phyloP scores from a whole-genome alignment of 257 asterid genomes.

The Fraxinus anomala region DNA sequence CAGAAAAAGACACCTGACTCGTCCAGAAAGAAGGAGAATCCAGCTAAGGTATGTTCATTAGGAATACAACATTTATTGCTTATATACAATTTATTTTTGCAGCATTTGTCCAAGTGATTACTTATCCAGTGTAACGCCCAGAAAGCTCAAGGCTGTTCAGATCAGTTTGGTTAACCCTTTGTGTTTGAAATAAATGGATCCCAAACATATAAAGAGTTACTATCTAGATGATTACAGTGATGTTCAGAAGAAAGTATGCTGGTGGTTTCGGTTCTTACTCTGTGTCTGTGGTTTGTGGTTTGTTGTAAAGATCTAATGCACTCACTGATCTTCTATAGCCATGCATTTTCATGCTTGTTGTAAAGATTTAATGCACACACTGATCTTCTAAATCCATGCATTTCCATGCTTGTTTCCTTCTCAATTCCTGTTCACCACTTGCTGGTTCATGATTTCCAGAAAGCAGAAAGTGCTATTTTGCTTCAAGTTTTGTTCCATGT shows the following conservation, averaged over 20 bases:
- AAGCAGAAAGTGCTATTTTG: neutral
- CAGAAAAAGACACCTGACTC: slow-evolving; percentile 53
- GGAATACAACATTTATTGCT: slow-evolving; percentile 20
- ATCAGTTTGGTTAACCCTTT: neutral
- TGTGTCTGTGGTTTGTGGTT: neutral
- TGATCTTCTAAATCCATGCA: neutral
- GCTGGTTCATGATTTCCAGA: neutral
- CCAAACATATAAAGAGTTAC: neutral
- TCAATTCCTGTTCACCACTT: neutral
- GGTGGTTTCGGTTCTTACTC: neutral
- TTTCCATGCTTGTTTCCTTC: neutral
- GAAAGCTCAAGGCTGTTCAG: neutral
- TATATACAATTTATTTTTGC: slow-evolving; percentile 2
- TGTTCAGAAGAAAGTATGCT: too few species aligned
- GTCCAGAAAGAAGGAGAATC: slow-evolving; percentile 46
- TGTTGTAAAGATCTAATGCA: neutral
- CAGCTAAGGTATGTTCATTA: slow-evolving; percentile 46
- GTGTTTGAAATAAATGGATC: neutral
- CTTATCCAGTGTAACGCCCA: neutral
- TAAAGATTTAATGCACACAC: too few species aligned
- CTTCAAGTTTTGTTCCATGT: neutral
- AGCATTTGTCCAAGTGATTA: neutral
- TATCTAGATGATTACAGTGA: too few species aligned
- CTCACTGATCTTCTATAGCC: neutral
- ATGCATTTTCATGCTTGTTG: neutral